A percentile compares a stretch with the other conserved stretches of the same genome.
Conservation (phyloP, 306 rosid species). For the Dalbergia oliveri region DNA sequence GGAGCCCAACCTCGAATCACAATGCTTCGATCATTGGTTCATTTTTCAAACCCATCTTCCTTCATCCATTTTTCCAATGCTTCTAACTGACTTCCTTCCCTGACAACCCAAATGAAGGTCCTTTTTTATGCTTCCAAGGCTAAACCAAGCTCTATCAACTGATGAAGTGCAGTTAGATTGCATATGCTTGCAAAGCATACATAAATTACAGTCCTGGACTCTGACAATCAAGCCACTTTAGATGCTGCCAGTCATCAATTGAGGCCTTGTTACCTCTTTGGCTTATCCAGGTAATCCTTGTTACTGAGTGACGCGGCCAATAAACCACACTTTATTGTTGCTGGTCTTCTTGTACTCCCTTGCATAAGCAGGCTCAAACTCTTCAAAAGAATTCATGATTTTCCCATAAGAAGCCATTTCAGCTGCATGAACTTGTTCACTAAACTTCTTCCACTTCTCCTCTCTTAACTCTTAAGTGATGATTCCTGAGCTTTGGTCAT, state of each 20-base stretch:
- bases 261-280: constrained; percentile 58
- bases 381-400: constrained; percentile 60
- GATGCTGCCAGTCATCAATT: constrained; percentile 46
- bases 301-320: constrained; percentile 60
- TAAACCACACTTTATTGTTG: constrained; percentile 57
- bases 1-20: too few species aligned
- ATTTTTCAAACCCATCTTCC: too few species aligned
- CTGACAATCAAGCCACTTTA: constrained; percentile 56
- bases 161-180: too few species aligned
- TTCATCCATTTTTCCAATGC: too few species aligned
- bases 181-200: too few species aligned
- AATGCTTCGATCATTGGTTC: too few species aligned
- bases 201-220: constrained; percentile 49
- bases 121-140: too few species aligned
- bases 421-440: constrained; percentile 56
- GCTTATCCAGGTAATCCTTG: constrained; percentile 48
- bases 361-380: constrained; percentile 48
- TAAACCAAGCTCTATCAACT: too few species aligned
- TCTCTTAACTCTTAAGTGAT: too few species aligned
- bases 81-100: too few species aligned
- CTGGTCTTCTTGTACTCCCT: constrained; percentile 38
- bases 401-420: constrained; percentile 51
- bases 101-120: too few species aligned
- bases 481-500: constrained; percentile 52
- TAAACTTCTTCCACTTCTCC: constrained; percentile 12